Percentiles rank a stretch among this genome's conserved stretches.
These are phyloP conservation scores for Apophysomyces variabilis DNA, from an alignment of 371 early-diverging fungal genomes.

Conservation along the genomic window DNA sequence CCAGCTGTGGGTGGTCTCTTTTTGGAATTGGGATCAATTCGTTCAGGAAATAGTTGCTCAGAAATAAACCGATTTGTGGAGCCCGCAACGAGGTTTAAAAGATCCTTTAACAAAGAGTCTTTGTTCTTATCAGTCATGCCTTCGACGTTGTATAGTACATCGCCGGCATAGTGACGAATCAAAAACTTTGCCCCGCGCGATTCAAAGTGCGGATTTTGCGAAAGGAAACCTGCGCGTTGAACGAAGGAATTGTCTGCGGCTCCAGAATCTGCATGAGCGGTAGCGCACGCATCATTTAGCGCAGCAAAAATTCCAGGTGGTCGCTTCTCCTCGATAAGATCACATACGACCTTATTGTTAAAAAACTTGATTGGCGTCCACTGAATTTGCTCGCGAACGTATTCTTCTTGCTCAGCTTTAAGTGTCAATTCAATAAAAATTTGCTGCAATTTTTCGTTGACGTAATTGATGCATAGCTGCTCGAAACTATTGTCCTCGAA, in stretches of 20 bases:
- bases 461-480: conserved; percentile 99
- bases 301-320: conserved; percentile 94
- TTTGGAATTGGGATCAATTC: conserved; percentile 84
- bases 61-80: conserved; percentile 71
- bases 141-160: conserved; percentile 89
- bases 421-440: conserved; percentile 99
- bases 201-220: conserved; percentile 82
- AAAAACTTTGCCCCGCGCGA: conserved; percentile 78
- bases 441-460: conserved; percentile 99
- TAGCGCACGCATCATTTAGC: conserved; percentile 94
- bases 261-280: conserved; percentile 86
- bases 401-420: conserved; percentile 98
- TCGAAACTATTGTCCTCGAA: conserved; percentile 99
- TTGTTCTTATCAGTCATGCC: conserved; percentile 99
- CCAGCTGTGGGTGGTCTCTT: conserved; percentile 88
- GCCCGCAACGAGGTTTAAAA: conserved; percentile 79
- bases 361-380: conserved; percentile 99
- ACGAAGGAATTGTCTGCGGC: conserved; percentile 91
- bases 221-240: conserved; percentile 73
- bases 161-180: conserved; percentile 97
- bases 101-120: conserved; percentile 93
- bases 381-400: conserved; percentile 95
- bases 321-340: conserved; percentile 95
- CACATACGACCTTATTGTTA: conserved; percentile 98
- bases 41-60: conserved; percentile 85